phyloP scores from a whole-genome alignment of 2,329 filamentous ascomycete species.

The Beauveria caledonica region DNA sequence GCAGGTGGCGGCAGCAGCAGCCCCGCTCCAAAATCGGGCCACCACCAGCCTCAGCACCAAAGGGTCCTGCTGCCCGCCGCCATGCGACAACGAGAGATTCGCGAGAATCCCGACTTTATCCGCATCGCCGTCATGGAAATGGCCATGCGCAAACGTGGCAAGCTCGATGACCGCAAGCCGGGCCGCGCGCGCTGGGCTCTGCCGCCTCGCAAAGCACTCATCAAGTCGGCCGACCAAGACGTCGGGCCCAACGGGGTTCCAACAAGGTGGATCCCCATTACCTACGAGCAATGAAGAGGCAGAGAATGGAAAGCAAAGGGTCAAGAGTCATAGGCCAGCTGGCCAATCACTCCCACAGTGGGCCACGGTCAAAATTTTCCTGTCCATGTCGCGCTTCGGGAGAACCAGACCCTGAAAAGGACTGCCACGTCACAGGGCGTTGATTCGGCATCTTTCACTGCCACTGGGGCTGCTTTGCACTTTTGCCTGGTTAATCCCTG shows the following conservation, averaged over 20 bases:
- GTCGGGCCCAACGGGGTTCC: slow-evolving; percentile 52
- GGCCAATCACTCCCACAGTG: slow-evolving; percentile 1
- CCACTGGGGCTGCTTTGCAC: neutral
- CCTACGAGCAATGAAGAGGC: slow-evolving; percentile 1
- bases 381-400: neutral
- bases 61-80: slow-evolving; percentile 26
- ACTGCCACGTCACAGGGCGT: slow-evolving; percentile 4
- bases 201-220: slow-evolving; percentile 51
- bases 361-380: neutral
- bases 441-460: neutral
- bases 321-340: neutral
- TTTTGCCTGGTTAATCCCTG: neutral
- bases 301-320: neutral
- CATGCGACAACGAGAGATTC: slow-evolving; percentile 56
- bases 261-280: slow-evolving; percentile 44
- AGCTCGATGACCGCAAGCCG: slow-evolving; percentile 57
- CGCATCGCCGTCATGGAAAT: slow-evolving; percentile 65
- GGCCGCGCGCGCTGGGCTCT: slow-evolving; percentile 60
- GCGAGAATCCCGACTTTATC: slow-evolving; percentile 64
- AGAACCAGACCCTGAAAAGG: neutral
- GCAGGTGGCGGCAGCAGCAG: neutral
- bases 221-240: slow-evolving; percentile 37
- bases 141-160: slow-evolving; percentile 59
- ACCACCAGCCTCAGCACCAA: slow-evolving; percentile 13
- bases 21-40: slow-evolving; percentile 13